phyloP scores from a whole-genome alignment of 2,329 filamentous ascomycete species.

The Calonectria pauciramosa region DNA sequence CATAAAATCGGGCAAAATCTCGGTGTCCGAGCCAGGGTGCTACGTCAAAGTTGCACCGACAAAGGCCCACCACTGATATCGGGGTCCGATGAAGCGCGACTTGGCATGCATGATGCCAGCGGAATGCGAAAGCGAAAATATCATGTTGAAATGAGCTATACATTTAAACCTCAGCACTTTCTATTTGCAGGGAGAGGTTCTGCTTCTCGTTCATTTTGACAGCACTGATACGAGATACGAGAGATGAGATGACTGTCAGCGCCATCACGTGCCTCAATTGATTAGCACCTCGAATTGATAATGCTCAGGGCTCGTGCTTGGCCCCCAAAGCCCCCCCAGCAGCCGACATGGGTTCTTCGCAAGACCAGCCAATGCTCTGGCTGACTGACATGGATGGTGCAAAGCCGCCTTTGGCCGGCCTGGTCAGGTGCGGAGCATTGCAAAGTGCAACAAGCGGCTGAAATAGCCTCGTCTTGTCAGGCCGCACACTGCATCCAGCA shows the following conservation, averaged over 20 bases:
- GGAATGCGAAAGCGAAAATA: not conserved
- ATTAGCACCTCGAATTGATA: not conserved
- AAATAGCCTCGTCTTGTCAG: not conserved
- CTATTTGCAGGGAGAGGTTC: not conserved
- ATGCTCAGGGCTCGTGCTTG: not conserved
- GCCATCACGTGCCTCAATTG: not conserved
- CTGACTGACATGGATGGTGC: no score
- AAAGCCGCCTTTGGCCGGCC: not conserved
- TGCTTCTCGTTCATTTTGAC: not conserved
- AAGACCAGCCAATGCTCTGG: no score
- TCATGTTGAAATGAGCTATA: not conserved
- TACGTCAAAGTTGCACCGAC: not conserved
- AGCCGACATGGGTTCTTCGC: no score
- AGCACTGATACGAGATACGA: not conserved
- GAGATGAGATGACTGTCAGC: not conserved
- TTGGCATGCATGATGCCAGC: not conserved
- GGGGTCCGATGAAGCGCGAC: not conserved
- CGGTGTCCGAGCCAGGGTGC: not conserved
- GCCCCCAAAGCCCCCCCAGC: not conserved
- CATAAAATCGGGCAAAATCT: not conserved
- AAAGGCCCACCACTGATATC: not conserved
- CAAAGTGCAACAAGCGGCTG: not conserved
- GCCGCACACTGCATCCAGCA: not conserved
- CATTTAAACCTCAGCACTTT: not conserved
- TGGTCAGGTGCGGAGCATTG: not conserved